These are phyloP conservation scores for Tetraselmis chui DNA, from an alignment of 139 green algal species.

Conservation along the genomic window DNA sequence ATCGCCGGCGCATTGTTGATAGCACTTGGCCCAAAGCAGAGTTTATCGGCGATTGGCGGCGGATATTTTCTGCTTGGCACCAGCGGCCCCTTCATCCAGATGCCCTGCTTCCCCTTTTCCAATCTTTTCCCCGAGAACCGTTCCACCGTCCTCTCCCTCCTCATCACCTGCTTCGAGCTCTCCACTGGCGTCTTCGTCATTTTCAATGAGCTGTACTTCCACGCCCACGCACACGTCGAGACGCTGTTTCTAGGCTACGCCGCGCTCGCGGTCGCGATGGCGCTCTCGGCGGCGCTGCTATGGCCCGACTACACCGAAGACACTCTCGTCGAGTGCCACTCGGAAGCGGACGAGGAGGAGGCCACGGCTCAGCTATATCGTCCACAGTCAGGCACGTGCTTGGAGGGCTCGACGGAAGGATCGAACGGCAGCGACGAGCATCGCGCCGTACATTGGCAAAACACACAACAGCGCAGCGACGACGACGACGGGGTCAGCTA, in stretches of 20 bases:
- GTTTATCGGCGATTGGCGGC: neutral
- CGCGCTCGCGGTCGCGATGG: neutral
- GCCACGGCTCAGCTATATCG: neutral
- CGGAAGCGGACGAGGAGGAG: neutral
- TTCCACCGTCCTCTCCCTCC: neutral
- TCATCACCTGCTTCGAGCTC: constrained; percentile 6
- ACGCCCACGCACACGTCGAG: neutral
- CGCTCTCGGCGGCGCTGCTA: neutral
- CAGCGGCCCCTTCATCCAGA: neutral
- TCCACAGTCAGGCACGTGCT: neutral
- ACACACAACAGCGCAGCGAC: too few relatives aligned
- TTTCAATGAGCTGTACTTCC: neutral
- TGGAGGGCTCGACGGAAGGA: neutral
- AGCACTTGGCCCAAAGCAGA: neutral
- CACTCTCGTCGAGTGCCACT: neutral
- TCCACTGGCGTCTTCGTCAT: neutral
- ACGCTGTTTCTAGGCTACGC: neutral
- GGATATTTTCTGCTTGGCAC: constrained; percentile 1
- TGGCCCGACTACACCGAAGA: neutral
- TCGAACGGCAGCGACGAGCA: neutral
- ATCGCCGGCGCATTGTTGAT: neutral
- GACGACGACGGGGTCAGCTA: neutral
- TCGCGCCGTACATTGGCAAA: too few relatives aligned
- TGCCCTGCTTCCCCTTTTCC: neutral
- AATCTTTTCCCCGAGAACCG: neutral